Evolutionary conservation across 768 basidiomycete genomes (phyloP), one percentile per base, ranked within the genome.

Genomic region (Russula emetica): DNA sequence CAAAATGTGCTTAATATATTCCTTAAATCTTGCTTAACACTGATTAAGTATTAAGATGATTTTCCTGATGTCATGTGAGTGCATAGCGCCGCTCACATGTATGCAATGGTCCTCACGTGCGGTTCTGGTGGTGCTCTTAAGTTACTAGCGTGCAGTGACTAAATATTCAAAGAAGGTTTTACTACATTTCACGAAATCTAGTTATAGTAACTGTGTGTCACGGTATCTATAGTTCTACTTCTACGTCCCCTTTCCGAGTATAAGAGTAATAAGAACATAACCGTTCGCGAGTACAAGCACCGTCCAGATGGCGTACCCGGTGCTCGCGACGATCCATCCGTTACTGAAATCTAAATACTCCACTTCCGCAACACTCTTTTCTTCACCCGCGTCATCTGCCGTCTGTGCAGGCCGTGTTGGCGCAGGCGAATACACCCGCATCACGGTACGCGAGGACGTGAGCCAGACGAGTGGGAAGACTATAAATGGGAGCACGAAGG

Each of bases 401-500:
- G 20, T 50, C 24, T 44, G 22, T 11, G 26, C 44, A 20, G 44
- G 14, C 40, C 6, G 34, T 3, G 40, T 22, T 10, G 36, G 14
- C 13, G 24, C 8, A 28, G 64, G 52, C 9, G 40, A 52, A 8
- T 63, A 61, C 60, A 87, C 85, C 11, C 78, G 78, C 93, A 94
- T 94, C 70, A 93, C 78, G 10, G 78, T 73, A 63, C 83, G 83
- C 8, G 76, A 78, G 67, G 86, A 77, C 18, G 91, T 92, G 70
- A 92, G 80, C 70, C 79, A 92, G 56, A 94, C 76, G 60, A 93
- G 80, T 0, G 92, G 93, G 66, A 91, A 79, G n/a, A 85, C 82
- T 75, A 94, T 81, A 76, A 94, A 94, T 0, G 93, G 93, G 5
- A 95, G 82, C 10, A 91, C 83, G 72, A 96, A 81, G 30, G 88